Conservation (phyloP, 1,139 yeast genomes). For the Kluyveromyces sp. region DNA sequence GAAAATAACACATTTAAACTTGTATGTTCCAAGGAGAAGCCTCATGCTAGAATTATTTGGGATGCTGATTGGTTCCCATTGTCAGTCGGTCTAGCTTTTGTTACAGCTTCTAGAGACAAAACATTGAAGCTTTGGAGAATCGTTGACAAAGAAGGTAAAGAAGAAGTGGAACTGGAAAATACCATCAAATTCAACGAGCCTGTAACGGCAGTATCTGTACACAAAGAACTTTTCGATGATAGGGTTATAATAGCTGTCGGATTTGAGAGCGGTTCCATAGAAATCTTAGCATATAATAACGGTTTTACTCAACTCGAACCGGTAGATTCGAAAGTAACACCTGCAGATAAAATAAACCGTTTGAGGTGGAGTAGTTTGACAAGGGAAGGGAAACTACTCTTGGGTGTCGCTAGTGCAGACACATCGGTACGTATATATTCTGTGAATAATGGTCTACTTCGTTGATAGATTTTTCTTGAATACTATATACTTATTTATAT, state of each 20-base stretch:
- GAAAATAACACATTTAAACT: conserved; percentile 37
- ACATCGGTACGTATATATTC: conserved; percentile 55
- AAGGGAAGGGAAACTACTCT: conserved; percentile 26
- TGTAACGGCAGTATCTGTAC: conserved; percentile 66
- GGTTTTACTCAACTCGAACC: conserved; percentile 29
- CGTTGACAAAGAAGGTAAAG: conserved; percentile 19
- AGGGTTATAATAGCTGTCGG: conserved; percentile 54
- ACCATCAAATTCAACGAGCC: conserved; percentile 43
- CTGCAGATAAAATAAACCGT: conserved; percentile 54
- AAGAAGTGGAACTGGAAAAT: conserved; percentile 14
- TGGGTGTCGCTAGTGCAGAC: conserved; percentile 69
- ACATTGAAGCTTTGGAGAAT: conserved; percentile 64
- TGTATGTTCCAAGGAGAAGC: conserved; percentile 49
- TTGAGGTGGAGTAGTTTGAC: conserved; percentile 41
- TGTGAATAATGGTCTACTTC: conserved; percentile 9
- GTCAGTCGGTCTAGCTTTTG: conserved; percentile 39
- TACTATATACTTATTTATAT: neutral
- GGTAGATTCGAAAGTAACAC: conserved; percentile 39
- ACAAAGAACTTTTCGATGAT: conserved; percentile 25
- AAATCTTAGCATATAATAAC: conserved; percentile 28
- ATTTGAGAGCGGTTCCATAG: conserved; percentile 54
- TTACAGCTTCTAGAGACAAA: conserved; percentile 87
- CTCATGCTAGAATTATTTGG: conserved; percentile 92
- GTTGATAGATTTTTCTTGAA: neutral
- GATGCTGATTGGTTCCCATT: conserved; percentile 79